Evolutionary conservation across 495 filamentous ascomycete species (phyloP), one percentile per base, ranked within the genome.

Genomic region (Xylaria sp.): DNA sequence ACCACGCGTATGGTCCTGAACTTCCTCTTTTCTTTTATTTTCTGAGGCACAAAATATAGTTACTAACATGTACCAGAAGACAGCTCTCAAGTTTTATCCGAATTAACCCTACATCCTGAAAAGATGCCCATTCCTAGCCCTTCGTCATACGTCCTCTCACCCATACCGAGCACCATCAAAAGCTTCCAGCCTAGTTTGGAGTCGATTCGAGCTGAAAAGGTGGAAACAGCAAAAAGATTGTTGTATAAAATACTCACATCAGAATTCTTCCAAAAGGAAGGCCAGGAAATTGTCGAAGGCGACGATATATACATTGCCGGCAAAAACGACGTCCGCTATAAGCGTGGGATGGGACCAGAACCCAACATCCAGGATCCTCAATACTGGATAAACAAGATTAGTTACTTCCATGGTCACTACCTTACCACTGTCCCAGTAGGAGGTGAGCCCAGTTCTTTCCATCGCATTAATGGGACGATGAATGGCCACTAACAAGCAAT

Each of bases 301-400:
- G 59, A 62, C 21, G 59, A 62, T 43, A 1, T 62, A 6, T 62
- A 62, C 1, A n/a, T 62, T 41, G n/a, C 59, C 5, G 59, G 59
- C 5, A 5, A 2, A 41, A 0, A 29, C 1, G 35, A 43, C 21
- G 19, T 62, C 21, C 35, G 37, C 6, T 62, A 62, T 43, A 62
- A 11, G 59, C 37, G 12, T 41, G 15, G 1, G 5, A 6, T 43
- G 15, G 59, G 59, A n/a, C 59, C 59, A 43, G 11, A 62, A n/a
- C 59, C 59, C 21, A 17, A 62, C 59, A n/a, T 62, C 9, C 35
- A 43, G 12, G n/a, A 43, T 43, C 35, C 35, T 29, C n/a, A 29
- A 5, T 62, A 43, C 12, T 62, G 59, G 59, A 0, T 1, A 29
- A 21, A 62, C 35, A 62, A 62, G 29, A 8, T 26, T 41, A 2